A percentile compares a stretch with the other conserved stretches of the same genome.
These are phyloP conservation scores for Pharnaceum exiguum DNA, from an alignment of 148 eudicot species.

Conservation along the genomic window DNA sequence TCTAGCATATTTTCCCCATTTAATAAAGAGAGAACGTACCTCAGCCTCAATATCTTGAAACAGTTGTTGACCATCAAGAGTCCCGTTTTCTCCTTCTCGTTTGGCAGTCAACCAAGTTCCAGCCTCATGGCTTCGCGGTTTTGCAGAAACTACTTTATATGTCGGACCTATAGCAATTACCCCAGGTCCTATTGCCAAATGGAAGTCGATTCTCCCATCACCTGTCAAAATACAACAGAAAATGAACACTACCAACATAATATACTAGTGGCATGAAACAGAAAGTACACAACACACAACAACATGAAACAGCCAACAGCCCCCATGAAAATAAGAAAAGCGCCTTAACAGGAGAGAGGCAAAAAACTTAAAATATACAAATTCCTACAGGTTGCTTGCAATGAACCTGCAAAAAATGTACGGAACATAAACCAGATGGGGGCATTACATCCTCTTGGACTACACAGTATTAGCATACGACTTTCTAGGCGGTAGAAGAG, in stretches of 20 bases:
- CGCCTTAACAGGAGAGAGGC: no score
- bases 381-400: no score
- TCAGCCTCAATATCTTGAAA: slow-evolving; percentile 47
- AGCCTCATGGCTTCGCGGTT: slow-evolving; percentile 30
- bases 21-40: slow-evolving; percentile 29
- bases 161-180: slow-evolving; percentile 51
- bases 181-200: slow-evolving; percentile 60
- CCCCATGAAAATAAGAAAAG: no score
- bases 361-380: no score
- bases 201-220: slow-evolving; percentile 63
- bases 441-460: no score
- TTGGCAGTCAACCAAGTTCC: slow-evolving; percentile 84
- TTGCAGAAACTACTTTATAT: slow-evolving; percentile 73
- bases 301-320: no score
- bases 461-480: no score
- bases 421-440: no score
- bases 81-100: slow-evolving; percentile 48
- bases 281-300: no score
- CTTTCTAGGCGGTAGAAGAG: no score
- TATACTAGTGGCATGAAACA: neutral
- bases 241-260: neutral
- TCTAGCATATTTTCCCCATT: neutral
- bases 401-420: no score
- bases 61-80: slow-evolving; percentile 70
- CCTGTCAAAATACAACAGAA: slow-evolving; percentile 36